phyloP scores from a whole-genome alignment of 2,329 filamentous ascomycete species.

The Aspergillus jensenii region DNA sequence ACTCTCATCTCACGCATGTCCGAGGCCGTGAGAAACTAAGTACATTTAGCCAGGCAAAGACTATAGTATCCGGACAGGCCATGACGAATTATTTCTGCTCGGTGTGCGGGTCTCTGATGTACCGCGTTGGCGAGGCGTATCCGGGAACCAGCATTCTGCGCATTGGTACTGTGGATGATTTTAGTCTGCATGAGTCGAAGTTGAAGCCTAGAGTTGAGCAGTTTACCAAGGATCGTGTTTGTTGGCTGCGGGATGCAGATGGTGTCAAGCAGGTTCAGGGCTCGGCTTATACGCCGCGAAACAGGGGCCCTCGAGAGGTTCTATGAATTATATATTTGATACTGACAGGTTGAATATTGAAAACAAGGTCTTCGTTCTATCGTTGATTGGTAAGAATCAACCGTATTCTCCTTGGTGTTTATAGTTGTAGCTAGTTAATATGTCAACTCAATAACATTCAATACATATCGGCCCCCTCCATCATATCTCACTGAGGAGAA shows the following conservation, averaged over 20 bases:
- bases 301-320: no score
- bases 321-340: no score
- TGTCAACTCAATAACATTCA: no score
- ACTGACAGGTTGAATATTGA: no score
- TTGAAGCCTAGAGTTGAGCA: conserved; percentile 56
- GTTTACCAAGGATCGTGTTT: conserved; percentile 53
- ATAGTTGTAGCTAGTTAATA: no score
- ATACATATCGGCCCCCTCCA: no score
- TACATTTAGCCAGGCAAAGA: not conserved
- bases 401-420: no score
- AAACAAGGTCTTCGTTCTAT: no score
- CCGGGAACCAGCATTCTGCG: conserved; percentile 34
- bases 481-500: no score
- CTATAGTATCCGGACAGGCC: not conserved
- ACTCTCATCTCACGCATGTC: not conserved
- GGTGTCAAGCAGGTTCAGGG: conserved; percentile 31
- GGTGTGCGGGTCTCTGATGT: conserved; percentile 5
- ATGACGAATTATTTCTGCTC: conserved; percentile 6
- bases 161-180: conserved; percentile 64
- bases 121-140: not conserved
- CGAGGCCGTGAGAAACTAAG: not conserved
- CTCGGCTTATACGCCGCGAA: not conserved
- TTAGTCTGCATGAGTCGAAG: conserved; percentile 56
- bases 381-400: no score
- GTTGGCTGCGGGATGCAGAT: conserved; percentile 47